phyloP scores from a whole-genome alignment of 768 basidiomycete genomes.

The Multifurca ochricompacta region DNA sequence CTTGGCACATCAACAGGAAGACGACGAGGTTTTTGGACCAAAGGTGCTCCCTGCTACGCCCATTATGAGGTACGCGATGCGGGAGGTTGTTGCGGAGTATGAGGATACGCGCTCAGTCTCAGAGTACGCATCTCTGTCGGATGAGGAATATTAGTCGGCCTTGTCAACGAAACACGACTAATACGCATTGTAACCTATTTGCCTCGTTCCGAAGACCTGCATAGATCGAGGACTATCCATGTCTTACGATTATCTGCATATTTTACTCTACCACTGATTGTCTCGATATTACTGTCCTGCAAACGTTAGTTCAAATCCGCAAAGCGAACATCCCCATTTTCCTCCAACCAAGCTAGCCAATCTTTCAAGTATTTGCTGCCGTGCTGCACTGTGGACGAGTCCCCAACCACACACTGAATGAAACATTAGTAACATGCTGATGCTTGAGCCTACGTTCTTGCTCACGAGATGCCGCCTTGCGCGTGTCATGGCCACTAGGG shows the following conservation, averaged over 20 bases:
- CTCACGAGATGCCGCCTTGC: slow-evolving; percentile 81
- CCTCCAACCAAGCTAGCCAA: slow-evolving; percentile 90
- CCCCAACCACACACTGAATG: slow-evolving; percentile 83
- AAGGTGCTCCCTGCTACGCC: slow-evolving; percentile 71
- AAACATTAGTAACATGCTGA: not conserved
- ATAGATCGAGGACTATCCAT: not conserved
- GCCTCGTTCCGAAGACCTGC: not conserved
- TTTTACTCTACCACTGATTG: not conserved
- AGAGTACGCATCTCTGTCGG: slow-evolving; percentile 72
- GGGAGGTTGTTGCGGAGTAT: slow-evolving; percentile 76
- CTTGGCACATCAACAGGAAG: slow-evolving; percentile 33
- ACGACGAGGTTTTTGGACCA: slow-evolving; percentile 58
- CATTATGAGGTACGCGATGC: slow-evolving; percentile 79
- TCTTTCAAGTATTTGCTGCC: slow-evolving; percentile 78
- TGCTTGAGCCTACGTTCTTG: slow-evolving; percentile 11
- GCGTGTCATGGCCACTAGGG: slow-evolving; percentile 81
- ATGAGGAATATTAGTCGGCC: slow-evolving; percentile 54
- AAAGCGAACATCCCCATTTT: slow-evolving; percentile 84
- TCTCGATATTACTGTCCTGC: not conserved
- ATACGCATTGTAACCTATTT: slow-evolving; percentile 13
- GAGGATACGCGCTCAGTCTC: slow-evolving; percentile 67
- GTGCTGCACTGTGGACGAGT: slow-evolving; percentile 83
- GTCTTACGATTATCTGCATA: not conserved
- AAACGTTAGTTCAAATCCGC: slow-evolving; percentile 46
- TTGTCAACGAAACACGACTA: not conserved